Base-by-base conservation (phyloP, 2,329 filamentous ascomycete genomes). In the Fusarium abutilonis region DNA sequence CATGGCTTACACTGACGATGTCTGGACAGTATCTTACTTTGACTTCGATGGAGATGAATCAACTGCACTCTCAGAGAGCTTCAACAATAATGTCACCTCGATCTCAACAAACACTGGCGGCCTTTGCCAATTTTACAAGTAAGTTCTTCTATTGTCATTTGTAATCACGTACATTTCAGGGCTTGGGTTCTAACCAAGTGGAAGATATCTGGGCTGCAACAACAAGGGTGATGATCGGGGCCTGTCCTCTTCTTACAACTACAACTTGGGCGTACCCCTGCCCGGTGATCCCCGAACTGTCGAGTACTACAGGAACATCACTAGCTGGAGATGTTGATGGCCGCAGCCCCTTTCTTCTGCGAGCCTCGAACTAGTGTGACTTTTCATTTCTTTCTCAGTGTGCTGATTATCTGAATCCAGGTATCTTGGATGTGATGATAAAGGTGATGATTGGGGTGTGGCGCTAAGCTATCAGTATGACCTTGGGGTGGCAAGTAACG, bases 71-170 rank as follows among this genome's bases (percentile, higher is more conserved):
- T 38, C 41, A 2, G 42, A 52, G 19, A 2, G 6, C 2, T 52
- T 47, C 8, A 47, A 47, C 26, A 28, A 52, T 15, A 52, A 52
- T 31, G 32, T 52, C 10, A 26, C 32, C 2, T 52, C 49, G 1
- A 38, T 52, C 7, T 47, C 42, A 2, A 52, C 49, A 10, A 52
- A 52, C 17, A 52, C 49, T 6, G 41, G 41, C 4, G 49, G 49
- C 4, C 31, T 2, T 6, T 52, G 49, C 42, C 49, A 52, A 42
- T 52, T 47, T 17, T 52, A 52, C 23, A 28, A 52, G 49, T 52
- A 26, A 47, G 49, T 9, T 26, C 1, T 26, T 26, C 23, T 8
- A 26, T 26, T 26, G 4, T 26, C 23, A 26, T 26, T 4, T 8
- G 8, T 26, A 7, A 26, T 26, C 23, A 26, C 23, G 2, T 26